Percentiles rank a stretch among this genome's conserved stretches.
These are phyloP conservation scores for Polytolypa hystricis DNA, from an alignment of 2,329 filamentous ascomycete species.

Conservation along the genomic window DNA sequence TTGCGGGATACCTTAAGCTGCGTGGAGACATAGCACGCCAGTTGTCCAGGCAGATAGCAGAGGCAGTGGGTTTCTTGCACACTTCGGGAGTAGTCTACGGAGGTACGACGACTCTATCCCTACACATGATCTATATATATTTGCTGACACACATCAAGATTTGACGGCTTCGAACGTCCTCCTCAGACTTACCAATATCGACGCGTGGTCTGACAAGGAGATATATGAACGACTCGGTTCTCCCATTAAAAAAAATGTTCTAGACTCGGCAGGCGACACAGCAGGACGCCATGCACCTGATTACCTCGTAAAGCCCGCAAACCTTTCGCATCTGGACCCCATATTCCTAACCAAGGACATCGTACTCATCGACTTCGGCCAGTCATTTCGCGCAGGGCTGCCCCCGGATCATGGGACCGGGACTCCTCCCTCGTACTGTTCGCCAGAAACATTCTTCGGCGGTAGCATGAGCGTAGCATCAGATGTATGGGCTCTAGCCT, in stretches of 20 bases:
- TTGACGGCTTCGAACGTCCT: constrained; percentile 5
- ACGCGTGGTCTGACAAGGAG: constrained; percentile 2
- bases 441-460: constrained; percentile 20
- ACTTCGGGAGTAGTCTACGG: constrained; percentile 6
- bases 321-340: not conserved
- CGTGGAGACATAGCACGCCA: not conserved
- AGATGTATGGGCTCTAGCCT: constrained; percentile 27
- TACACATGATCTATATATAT: not conserved
- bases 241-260: constrained; percentile 1
- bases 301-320: constrained; percentile 2
- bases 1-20: constrained; percentile 1
- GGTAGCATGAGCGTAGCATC: constrained; percentile 10
- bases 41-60: constrained; percentile 1
- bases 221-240: not conserved
- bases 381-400: constrained; percentile 9
- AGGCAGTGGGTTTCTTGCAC: constrained; percentile 7
- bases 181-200: not conserved
- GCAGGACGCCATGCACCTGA: not conserved
- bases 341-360: constrained; percentile 3
- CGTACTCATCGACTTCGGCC: constrained; percentile 15
- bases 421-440: constrained; percentile 20
- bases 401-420: constrained; percentile 14
- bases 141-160: not conserved
- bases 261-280: not conserved
- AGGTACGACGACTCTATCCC: constrained; percentile 5